Evolutionary conservation across 2,329 filamentous ascomycete species (phyloP), one percentile per base, ranked within the genome.

Genomic region (Xylaria hypoxylon): DNA sequence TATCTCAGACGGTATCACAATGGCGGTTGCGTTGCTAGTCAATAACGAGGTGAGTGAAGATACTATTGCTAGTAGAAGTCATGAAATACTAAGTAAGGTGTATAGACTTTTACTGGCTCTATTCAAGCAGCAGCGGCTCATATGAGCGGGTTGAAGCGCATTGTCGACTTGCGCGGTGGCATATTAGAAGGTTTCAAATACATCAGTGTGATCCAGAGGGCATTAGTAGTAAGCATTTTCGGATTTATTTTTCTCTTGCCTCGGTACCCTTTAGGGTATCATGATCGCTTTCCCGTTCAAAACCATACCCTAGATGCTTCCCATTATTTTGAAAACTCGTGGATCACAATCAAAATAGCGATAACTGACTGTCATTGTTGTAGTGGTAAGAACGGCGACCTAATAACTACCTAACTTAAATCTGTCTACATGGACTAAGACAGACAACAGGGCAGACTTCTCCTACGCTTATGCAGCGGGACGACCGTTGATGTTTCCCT

Each of bases 21-120:
- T 77, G 26, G 74, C 76, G 5, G 76, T 78, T 64, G 69, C 76
- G 19, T 67, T 78, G n/a, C 72, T 78, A 1, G 76, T 78, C 22
- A 76, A 76, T 28, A 76, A 76, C 19, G 76, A 78, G 66, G 75
- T 74, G 38, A 61, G 72, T 62, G 11, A 51, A 35, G 10, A 55
- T 40, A 31, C n/a, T 8, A 31, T 42, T n/a, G 38, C 24, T 10
- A 45, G 22, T 8, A n/a, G 15, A 26, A 17, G 31, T 48, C 17
- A 13, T 24, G 13, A 7, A 24, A 35, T 51, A n/a, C 48, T 70
- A 56, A 65, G 26, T 22, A 10, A 22, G 6, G 13, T 26, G 19
- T 13, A 11, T 53, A 77, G 75, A 69, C 74, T 17, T 77, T 75
- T 26, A 77, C 73, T 33, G 76, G 76, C 38, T 77, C 74, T 1